phyloP scores from a whole-genome alignment of 2,329 filamentous ascomycete genomes.

The Talaromyces sp. region DNA sequence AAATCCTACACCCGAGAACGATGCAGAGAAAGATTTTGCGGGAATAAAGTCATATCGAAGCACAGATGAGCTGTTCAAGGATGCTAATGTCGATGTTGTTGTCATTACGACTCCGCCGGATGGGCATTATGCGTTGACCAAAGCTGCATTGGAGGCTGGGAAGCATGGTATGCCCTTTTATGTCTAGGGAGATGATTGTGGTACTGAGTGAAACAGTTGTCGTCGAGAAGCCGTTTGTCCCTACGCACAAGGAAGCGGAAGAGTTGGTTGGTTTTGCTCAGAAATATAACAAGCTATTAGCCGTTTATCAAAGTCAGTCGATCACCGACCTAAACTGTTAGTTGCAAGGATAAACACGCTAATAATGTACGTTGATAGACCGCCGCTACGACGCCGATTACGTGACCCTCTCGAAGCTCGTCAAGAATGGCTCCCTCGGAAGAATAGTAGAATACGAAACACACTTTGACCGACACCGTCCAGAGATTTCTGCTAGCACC shows the following conservation, averaged over 20 bases:
- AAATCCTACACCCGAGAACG: slow-evolving; percentile 61
- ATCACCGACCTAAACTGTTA: background rate
- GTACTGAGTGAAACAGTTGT: slow-evolving; percentile 52
- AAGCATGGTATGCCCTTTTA: slow-evolving; percentile 58
- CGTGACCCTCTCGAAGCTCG: slow-evolving; percentile 63
- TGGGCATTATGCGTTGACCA: slow-evolving; percentile 66
- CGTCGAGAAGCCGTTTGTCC: slow-evolving; percentile 80
- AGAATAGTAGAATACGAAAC: slow-evolving; percentile 75
- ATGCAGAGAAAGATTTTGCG: slow-evolving; percentile 68
- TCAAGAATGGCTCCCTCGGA: slow-evolving; percentile 61
- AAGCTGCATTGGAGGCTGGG: slow-evolving; percentile 63
- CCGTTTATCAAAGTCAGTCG: slow-evolving; percentile 64
- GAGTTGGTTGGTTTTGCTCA: slow-evolving; percentile 59
- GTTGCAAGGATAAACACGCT: background rate
- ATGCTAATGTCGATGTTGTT: slow-evolving; percentile 66
- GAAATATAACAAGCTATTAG: slow-evolving; percentile 54
- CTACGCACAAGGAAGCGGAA: slow-evolving; percentile 66
- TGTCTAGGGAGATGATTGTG: background rate
- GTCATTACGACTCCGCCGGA: slow-evolving; percentile 70
- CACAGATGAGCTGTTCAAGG: slow-evolving; percentile 62
- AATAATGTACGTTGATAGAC: slow-evolving; percentile 39
- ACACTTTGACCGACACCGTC: slow-evolving; percentile 74
- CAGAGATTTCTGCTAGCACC: slow-evolving; percentile 49
- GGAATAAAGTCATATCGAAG: slow-evolving; percentile 63
- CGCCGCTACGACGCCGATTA: slow-evolving; percentile 78